Percentiles rank a stretch among this genome's conserved stretches.
These are phyloP conservation scores for Pueraria montana DNA, from an alignment of 306 rosid genomes.

Conservation along the genomic window DNA sequence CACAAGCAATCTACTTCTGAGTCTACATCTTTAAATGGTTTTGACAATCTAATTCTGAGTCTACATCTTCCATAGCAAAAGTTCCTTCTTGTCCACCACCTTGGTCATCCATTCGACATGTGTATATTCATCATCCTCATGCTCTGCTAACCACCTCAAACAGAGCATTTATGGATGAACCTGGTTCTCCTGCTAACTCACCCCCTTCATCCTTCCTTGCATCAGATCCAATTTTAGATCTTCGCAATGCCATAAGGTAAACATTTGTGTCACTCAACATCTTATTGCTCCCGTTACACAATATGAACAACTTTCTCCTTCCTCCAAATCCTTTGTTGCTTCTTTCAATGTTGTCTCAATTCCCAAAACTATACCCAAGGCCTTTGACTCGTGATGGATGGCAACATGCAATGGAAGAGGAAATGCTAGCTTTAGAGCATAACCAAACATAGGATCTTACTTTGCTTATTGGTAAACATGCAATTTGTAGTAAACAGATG, in stretches of 20 bases:
- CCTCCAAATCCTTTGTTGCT: background rate
- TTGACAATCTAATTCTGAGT: background rate
- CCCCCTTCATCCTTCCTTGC: background rate
- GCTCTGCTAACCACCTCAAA: background rate
- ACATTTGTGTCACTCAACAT: background rate
- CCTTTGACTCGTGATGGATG: background rate
- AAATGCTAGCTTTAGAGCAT: background rate
- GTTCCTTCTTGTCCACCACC: background rate
- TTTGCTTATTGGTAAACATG: background rate
- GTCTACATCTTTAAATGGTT: background rate
- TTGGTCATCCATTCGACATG: background rate
- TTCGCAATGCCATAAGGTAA: background rate
- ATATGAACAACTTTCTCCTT: background rate
- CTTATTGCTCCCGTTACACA: background rate
- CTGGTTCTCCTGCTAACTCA: background rate
- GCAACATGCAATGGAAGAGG: background rate
- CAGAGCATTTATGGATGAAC: background rate
- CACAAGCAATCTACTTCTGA: background rate
- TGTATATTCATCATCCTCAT: background rate
- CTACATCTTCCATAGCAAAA: constrained; percentile 1
- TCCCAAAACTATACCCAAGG: background rate
- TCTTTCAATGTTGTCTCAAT: background rate
- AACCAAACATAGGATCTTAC: background rate
- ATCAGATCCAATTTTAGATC: background rate
- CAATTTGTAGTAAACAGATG: background rate